phyloP scores from a whole-genome alignment of 305 asterid species.

The Rubia tinctorum region DNA sequence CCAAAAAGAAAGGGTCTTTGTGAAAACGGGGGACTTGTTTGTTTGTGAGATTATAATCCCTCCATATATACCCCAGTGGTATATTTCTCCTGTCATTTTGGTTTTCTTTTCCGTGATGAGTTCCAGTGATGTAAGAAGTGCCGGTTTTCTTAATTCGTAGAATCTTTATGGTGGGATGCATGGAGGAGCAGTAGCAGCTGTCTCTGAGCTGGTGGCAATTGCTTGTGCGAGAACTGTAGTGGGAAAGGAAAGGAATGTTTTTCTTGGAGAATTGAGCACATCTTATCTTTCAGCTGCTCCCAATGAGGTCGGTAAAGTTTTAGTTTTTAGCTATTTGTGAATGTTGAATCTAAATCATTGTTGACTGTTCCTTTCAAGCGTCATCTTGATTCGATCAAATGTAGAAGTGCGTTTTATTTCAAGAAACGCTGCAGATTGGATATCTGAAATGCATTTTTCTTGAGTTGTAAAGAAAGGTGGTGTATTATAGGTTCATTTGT shows the following conservation, averaged over 20 bases:
- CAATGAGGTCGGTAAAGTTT: conserved; percentile 36
- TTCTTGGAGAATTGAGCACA: conserved; percentile 75
- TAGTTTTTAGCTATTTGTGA: not conserved
- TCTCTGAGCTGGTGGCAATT: conserved; percentile 55
- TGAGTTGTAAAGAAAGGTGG: not conserved
- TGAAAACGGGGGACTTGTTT: not conserved
- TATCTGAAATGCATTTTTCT: not conserved
- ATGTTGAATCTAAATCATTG: not conserved
- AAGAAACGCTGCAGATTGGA: not conserved
- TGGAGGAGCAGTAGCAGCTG: conserved; percentile 78
- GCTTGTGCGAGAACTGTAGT: conserved; percentile 82
- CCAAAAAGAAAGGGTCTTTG: not conserved
- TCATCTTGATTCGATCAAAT: not conserved
- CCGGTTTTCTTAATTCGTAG: conserved; percentile 24
- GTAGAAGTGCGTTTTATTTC: not conserved
- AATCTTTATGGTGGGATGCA: conserved; percentile 64
- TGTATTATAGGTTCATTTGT: not conserved
- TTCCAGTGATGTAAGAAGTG: not conserved
- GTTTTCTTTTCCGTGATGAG: not conserved
- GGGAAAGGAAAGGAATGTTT: conserved; percentile 55
- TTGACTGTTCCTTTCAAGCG: not conserved
- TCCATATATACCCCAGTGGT: not conserved
- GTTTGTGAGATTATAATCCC: not conserved
- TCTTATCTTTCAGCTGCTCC: conserved; percentile 75
- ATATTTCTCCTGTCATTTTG: not conserved